Evolutionary conservation across 371 early-diverging fungal species (phyloP).

Genomic region (Amoeboaphelidium protococcarum): DNA sequence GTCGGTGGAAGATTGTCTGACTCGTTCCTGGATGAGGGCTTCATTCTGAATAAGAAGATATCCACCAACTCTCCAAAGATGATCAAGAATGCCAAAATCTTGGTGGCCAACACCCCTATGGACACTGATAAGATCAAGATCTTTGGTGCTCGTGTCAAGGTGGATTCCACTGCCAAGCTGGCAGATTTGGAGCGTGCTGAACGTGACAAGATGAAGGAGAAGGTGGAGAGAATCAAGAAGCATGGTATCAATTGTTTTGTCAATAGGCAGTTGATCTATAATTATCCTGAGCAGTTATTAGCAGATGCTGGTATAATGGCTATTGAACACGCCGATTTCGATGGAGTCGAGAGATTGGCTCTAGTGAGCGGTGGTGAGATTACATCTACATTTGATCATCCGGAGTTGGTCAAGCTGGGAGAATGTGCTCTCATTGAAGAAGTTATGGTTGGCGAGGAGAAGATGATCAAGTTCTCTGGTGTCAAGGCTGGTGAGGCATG

Average conservation of each 20-base stretch:
- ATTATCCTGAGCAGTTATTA: slow-evolving; percentile 97
- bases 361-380: slow-evolving; percentile 94
- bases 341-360: slow-evolving; percentile 93
- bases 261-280: slow-evolving; percentile 99
- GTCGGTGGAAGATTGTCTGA: slow-evolving; percentile 85
- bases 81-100: slow-evolving; percentile 82
- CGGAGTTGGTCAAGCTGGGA: slow-evolving; percentile 78
- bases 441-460: slow-evolving; percentile 91
- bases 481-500: slow-evolving; percentile 90
- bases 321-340: slow-evolving; percentile 99
- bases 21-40: slow-evolving; percentile 91
- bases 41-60: slow-evolving; percentile 95
- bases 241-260: slow-evolving; percentile 94
- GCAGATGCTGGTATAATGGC: slow-evolving; percentile 84
- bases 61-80: slow-evolving; percentile 89
- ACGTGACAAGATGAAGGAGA: slow-evolving; percentile 91
- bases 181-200: slow-evolving; percentile 97
- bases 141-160: slow-evolving; percentile 92
- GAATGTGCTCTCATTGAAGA: slow-evolving; percentile 90
- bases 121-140: slow-evolving; percentile 99
- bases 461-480: slow-evolving; percentile 86
- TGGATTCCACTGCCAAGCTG: slow-evolving; percentile 86
- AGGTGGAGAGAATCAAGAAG: slow-evolving; percentile 92
- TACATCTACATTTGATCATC: slow-evolving; percentile 94
- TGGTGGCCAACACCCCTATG: slow-evolving; percentile 97